Evolutionary conservation across 371 early-diverging fungal genomes (phyloP), one percentile per base, ranked within the genome.

Genomic region (Mucor velutinosus): DNA sequence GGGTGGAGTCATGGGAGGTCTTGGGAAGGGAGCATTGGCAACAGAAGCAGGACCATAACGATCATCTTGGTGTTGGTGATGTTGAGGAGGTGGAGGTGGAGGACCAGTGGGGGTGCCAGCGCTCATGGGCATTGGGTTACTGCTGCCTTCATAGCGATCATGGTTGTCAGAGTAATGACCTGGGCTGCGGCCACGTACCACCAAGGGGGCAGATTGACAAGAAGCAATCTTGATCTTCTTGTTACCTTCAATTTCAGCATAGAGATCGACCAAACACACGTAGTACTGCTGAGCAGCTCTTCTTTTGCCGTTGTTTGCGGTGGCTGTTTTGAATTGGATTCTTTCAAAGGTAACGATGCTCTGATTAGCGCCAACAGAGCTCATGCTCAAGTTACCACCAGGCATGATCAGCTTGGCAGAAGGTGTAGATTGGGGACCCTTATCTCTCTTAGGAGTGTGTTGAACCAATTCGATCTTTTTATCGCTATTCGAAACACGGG

Each of bases 301-400:
- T 68, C 95, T 87, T 71, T 92, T 91, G 58, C 94, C 94, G 69
- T 95, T 96, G 83, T 96, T 97, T 15, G 95, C 95, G 0, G 98
- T 97, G 15, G 97, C 95, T 0, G 92, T 90, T 73, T 95, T 96
- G 88, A 97, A 97, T 82, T 97, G 98, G 39, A 97, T 84, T 57
- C 98, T 89, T 75, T 97, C 97, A 81, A 95, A 97, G 3, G 92
- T 90, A 23, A 87, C 90, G 4, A 92, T 84, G 43, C 79, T 83
- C 60, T 85, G 79, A 63, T 80, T 86, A 32, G 83, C 76, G 5
- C 86, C 90, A 0, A 86, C 79, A 2, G 86, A 69, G 64, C 83
- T 86, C 67, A 83, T 65, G 19, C 69, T 73, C 19, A 88, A 65
- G 49, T 87, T 85, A 7, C 90, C 89, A 25, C 89, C 91, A 12